Base-by-base conservation (phyloP, 352 stramenopile genomes). In the Phytophthora pluvialis region DNA sequence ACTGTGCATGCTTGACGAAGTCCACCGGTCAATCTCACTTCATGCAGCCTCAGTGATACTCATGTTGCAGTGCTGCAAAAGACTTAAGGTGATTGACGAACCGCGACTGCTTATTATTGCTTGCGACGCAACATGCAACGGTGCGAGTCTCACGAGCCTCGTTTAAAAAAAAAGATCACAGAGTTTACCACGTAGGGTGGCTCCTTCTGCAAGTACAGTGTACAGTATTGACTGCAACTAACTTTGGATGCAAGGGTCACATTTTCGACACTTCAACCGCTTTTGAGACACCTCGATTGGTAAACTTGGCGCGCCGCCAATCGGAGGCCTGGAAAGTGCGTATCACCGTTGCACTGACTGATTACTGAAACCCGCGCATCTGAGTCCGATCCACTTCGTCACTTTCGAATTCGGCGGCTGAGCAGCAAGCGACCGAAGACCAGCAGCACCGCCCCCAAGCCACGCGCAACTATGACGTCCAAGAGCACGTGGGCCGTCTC, bases 401-500 rank as follows among this genome's bases (percentile, higher is more conserved):
- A 73, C 36, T 73, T 76, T 61, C 51, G 26, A 73, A 58, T 61
- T 46, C 32, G 21, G 52, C 42, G 3, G 28, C 39, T 36, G 1
- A 36, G 28, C 47, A 49, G 18, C 55, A 61, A 66, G 55, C 11
- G 13, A 25, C 45, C 25, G 15, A 62, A 40, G 16, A 51, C 5
- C 38, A 32, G n/a, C 11, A 40, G 28, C 3, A 45, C 16, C 54
- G 32, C 8, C 47, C 5, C 32, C 48, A 44, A 43, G n/a, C 10
- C 44, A 21, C 25, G 10, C 32, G 2, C 54, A 63, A 16, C 18
- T 11, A 93, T 93, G 84, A 91, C 81, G 45, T 76, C 70, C 42
- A 88, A 83, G 48, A 67, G 42, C 16, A 89, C 78, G 65, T 93
- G 85, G 73, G 72, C 75, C 25, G 89, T 86, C 33, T 90, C 81